phyloP scores from a whole-genome alignment of 257 asterid species.

The Gynochthodes officinalis region DNA sequence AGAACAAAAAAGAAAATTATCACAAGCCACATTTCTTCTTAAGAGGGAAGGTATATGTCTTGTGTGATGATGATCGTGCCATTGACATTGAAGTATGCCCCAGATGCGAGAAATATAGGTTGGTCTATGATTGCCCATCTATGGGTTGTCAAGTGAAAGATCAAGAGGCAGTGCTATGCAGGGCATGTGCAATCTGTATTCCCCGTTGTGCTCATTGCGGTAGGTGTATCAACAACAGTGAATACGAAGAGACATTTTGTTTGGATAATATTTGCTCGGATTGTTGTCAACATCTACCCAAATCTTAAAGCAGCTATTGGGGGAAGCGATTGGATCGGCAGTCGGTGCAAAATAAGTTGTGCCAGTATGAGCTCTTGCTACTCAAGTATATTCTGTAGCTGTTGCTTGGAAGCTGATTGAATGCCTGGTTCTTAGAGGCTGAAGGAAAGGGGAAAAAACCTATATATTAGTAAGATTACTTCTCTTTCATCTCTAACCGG shows the following conservation, averaged over 20 bases:
- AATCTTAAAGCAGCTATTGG: conserved; percentile 21
- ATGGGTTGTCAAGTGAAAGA: conserved; percentile 58
- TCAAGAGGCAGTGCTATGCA: conserved; percentile 37
- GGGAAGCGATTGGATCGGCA: neutral
- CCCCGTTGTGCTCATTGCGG: conserved; percentile 79
- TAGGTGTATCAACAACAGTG: conserved; percentile 56
- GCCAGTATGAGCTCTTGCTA: conserved; percentile 10
- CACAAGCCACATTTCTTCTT: conserved; percentile 55
- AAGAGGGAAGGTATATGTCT: conserved; percentile 51
- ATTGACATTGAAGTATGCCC: conserved; percentile 83
- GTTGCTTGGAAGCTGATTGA: neutral
- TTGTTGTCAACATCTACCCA: conserved; percentile 40
- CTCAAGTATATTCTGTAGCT: neutral
- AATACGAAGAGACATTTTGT: conserved; percentile 66
- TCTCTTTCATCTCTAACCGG: too few species aligned
- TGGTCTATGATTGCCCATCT: conserved; percentile 91
- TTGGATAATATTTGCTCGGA: conserved; percentile 64
- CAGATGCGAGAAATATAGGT: conserved; percentile 50
- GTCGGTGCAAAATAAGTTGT: neutral
- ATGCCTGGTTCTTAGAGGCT: neutral
- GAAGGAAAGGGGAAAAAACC: too few species aligned
- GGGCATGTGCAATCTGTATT: conserved; percentile 73
- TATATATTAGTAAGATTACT: too few species aligned
- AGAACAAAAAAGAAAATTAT: conserved; percentile 18
- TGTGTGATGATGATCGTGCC: conserved; percentile 64